Evolutionary conservation across 2,329 filamentous ascomycete genomes (phyloP).

Genomic region (Fusarium dimerum): DNA sequence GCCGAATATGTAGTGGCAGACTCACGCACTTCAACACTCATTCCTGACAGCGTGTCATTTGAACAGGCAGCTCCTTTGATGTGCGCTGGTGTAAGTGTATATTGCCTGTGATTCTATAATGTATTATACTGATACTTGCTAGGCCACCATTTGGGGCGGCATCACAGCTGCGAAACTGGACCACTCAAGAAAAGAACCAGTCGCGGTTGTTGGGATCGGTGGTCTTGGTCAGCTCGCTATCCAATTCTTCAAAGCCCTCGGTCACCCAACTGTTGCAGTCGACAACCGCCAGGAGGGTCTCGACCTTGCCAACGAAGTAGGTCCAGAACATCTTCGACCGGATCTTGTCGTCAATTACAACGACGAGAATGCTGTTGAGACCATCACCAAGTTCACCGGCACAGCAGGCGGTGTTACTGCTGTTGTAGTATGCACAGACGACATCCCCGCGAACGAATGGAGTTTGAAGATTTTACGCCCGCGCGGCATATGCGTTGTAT

Average conservation of each 20-base stretch:
- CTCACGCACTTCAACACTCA: neutral
- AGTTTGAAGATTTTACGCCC: conserved; percentile 1
- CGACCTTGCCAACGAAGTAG: neutral
- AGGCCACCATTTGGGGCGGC: conserved; percentile 5
- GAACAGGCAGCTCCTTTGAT: conserved; percentile 1
- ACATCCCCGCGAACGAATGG: conserved; percentile 5
- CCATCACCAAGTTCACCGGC: conserved; percentile 1
- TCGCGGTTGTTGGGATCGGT: conserved; percentile 18
- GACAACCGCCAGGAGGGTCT: conserved; percentile 12
- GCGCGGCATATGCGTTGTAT: neutral
- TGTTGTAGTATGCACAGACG: conserved; percentile 6
- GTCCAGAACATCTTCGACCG: neutral
- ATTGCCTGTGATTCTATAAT: neutral
- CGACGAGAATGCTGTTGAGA: neutral
- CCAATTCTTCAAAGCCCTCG: conserved; percentile 26
- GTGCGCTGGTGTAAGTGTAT: neutral
- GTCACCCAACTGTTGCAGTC: conserved; percentile 23
- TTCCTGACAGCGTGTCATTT: conserved; percentile 1
- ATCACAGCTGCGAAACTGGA: neutral
- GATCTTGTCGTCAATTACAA: conserved; percentile 2
- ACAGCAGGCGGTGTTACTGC: conserved; percentile 1
- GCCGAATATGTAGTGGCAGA: conserved; percentile 1
- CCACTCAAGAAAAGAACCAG: neutral
- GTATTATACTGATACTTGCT: neutral
- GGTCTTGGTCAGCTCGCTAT: conserved; percentile 23